Percentiles rank a stretch among this genome's conserved stretches.
Conservation (phyloP, 2,329 filamentous ascomycete species). For the Hymenoscyphus salicellus region DNA sequence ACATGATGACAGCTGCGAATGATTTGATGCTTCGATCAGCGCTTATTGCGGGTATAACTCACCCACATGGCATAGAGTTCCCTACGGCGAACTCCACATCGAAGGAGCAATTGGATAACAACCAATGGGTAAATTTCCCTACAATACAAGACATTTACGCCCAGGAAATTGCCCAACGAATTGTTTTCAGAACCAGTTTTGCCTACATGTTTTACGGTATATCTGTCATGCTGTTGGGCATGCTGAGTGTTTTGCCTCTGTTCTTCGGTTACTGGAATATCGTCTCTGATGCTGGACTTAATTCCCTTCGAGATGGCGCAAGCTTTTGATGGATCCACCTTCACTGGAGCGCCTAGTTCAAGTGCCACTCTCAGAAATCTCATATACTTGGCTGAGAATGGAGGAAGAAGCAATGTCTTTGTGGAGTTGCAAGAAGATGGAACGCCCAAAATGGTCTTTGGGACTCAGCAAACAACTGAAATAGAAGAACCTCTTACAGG, state of each 20-base stretch:
- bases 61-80: background rate
- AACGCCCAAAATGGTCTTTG: background rate
- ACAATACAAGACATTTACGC: slow-evolving; percentile 1
- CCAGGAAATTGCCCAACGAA: background rate
- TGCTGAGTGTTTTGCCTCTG: slow-evolving; percentile 5
- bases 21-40: slow-evolving; percentile 15
- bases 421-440: background rate
- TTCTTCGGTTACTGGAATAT: slow-evolving; percentile 20
- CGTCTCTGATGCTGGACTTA: slow-evolving; percentile 9
- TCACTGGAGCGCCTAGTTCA: background rate
- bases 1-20: slow-evolving; percentile 15
- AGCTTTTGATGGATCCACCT: slow-evolving; percentile 16
- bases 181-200: slow-evolving; percentile 8
- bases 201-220: background rate
- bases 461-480: too few relatives aligned
- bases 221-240: slow-evolving; percentile 2
- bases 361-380: too few relatives aligned
- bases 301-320: slow-evolving; percentile 21
- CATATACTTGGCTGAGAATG: background rate
- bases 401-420: background rate
- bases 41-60: slow-evolving; percentile 2
- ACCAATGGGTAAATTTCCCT: background rate
- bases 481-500: too few relatives aligned
- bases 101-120: too few relatives aligned
- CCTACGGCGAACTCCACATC: too few relatives aligned